Evolutionary conservation across 768 basidiomycete species (phyloP), one percentile per base, ranked within the genome.

Genomic region (Pleurotus tuber-regium): DNA sequence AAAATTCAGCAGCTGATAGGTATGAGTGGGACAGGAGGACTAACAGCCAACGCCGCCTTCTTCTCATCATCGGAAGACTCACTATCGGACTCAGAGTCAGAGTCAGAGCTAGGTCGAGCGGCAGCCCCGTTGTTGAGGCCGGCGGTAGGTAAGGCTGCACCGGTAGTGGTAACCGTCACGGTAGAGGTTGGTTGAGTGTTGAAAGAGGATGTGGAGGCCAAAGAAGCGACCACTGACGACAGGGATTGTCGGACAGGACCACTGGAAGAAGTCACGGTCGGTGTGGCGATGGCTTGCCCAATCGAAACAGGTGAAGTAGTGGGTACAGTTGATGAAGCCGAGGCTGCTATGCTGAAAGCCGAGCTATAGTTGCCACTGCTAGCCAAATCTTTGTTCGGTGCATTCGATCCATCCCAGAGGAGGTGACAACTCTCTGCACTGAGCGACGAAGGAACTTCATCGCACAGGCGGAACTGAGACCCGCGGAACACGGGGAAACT

Each of bases 381-480:
- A 33, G 26, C 49, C 9, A 43, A n/a, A 33, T 56, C 46, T 52
- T 46, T 30, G n/a, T 44, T 43, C 33, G 50, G 38, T 29, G 51
- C 25, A 4, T 56, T 52, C 21, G 63, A 70, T 25, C 73, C 76
- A 52, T 76, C 66, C 82, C 84, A 90, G 35, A 89, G 70, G 31
- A 84, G 61, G 21, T 66, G 56, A 59, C 88, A 90, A 16, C 60
- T 53, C 21, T 60, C 64, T 6, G 62, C 65, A 50, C 69, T 63
- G 40, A 77, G 62, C 55, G 71, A 60, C 25, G 63, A 61, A 26
- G 83, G 82, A 3, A 84, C 73, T 59, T 70, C 70, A 35, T 75
- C 70, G 61, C 87, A 90, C 62, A 84, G 70, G 53, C 73, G 77
- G 43, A 90, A 73, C 39, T 74, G 68, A n/a, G 70, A 60, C 6